A percentile compares a stretch with the other conserved stretches of the same genome.
Evolutionary conservation across 352 stramenopile species (phyloP).

Genomic region (Plasmopara halstedii): DNA sequence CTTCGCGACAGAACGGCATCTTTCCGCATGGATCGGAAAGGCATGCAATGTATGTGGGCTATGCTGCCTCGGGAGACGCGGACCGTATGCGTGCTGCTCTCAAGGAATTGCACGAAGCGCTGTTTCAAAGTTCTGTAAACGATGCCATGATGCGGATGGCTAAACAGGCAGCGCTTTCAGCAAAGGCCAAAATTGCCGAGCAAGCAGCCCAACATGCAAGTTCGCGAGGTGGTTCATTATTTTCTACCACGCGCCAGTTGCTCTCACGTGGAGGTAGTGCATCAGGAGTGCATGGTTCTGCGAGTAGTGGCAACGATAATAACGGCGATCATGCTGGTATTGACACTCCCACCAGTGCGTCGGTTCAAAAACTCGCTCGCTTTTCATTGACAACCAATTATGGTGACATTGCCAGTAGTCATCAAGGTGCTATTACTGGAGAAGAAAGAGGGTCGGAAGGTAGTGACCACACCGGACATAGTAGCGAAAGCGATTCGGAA

Average conservation of each 20-base stretch:
- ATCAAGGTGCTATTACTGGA: constrained; percentile 21
- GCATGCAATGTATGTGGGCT: constrained; percentile 41
- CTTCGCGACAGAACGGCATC: constrained; percentile 54
- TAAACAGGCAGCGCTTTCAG: constrained; percentile 65
- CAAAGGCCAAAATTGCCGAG: constrained; percentile 76
- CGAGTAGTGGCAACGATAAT: constrained; percentile 19
- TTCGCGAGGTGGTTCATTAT: constrained; percentile 46
- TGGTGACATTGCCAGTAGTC: constrained; percentile 26
- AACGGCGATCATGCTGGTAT: constrained; percentile 24
- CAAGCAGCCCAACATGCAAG: constrained; percentile 61
- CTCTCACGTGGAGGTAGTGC: constrained; percentile 33
- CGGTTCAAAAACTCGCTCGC: constrained; percentile 41
- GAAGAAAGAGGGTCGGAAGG: constrained; percentile 36
- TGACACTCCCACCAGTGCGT: constrained; percentile 46
- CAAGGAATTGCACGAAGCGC: constrained; percentile 44
- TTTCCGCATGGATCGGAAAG: constrained; percentile 60
- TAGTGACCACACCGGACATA: constrained; percentile 33
- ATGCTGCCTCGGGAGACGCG: constrained; percentile 40
- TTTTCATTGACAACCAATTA: constrained; percentile 29
- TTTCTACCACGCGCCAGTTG: constrained; percentile 67
- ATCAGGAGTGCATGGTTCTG: constrained; percentile 11
- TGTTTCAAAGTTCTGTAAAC: constrained; percentile 68
- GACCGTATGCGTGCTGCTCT: constrained; percentile 51
- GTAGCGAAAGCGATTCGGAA: constrained; percentile 41
- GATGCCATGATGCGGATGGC: constrained; percentile 81